A percentile compares a stretch with the other conserved stretches of the same genome.
Conservation (phyloP, 2,329 filamentous ascomycete species). For the Sclerotinia glacialis region DNA sequence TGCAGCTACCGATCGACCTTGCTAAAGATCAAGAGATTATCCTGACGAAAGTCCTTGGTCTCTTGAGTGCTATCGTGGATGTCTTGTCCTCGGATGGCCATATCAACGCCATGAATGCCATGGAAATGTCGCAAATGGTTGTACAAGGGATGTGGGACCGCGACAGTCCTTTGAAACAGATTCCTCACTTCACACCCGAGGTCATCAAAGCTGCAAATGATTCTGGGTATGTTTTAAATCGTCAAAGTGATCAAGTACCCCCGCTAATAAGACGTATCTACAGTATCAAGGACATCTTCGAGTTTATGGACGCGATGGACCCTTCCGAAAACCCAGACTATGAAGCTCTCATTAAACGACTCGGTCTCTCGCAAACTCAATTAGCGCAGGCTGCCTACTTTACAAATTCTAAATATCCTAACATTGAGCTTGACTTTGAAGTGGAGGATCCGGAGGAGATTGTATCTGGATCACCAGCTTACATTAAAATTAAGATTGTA, state of each 20-base stretch:
- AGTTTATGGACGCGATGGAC: constrained; percentile 99
- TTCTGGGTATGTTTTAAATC: constrained; percentile 59
- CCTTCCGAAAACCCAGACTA: constrained; percentile 88
- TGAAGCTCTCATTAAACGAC: constrained; percentile 68
- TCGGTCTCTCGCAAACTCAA: constrained; percentile 78
- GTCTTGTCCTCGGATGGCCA: constrained; percentile 94
- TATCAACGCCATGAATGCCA: constrained; percentile 94
- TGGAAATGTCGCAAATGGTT: constrained; percentile 99
- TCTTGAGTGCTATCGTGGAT: constrained; percentile 90
- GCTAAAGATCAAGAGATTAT: constrained; percentile 94
- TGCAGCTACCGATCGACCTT: constrained; percentile 93
- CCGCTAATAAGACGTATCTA: constrained; percentile 38
- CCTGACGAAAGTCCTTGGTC: constrained; percentile 76
- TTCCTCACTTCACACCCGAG: constrained; percentile 86
- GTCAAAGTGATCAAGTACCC: background rate
- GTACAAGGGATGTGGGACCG: constrained; percentile 99
- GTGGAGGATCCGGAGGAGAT: constrained; percentile 78
- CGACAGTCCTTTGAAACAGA: constrained; percentile 94
- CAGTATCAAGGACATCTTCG: constrained; percentile 88
- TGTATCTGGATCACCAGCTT: constrained; percentile 74
- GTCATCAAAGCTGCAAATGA: constrained; percentile 79
- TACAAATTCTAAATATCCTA: constrained; percentile 94
- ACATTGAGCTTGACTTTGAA: constrained; percentile 86
- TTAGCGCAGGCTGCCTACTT: constrained; percentile 88
- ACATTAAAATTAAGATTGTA: constrained; percentile 79